Base-by-base conservation (phyloP, 768 basidiomycete genomes). In the Calocybe gangraenosa region DNA sequence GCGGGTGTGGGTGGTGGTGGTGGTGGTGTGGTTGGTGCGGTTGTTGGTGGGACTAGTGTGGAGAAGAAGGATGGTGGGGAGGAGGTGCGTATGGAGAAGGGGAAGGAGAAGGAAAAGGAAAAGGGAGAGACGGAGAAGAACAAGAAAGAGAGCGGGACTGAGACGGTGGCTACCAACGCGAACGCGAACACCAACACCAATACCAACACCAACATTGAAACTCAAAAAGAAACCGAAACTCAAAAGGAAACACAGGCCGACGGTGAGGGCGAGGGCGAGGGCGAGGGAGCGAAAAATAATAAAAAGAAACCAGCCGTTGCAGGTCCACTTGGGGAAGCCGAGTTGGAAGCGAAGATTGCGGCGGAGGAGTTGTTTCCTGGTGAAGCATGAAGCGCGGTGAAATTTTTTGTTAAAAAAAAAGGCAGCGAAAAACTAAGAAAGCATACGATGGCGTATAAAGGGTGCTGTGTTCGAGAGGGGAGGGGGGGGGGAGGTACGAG, bases 291-390 rank as follows among this genome's bases (percentile, higher is more conserved):
- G n/a, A n/a, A n/a, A n/a, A n/a, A n/a, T n/a, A n/a, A n/a, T n/a
- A 41, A 44, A 20, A 49, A 50, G 35, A 39, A 42, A 13, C 37
- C 47, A 11, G 47, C 23, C 6, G 32, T 33, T 34, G 48, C 34
- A 22, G 45, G 42, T 2, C 48, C 48, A 21, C 44, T 47, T 10
- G 48, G 23, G 14, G 48, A 49, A 32, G 48, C 42, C 17, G 51
- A 53, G 37, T 19, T 33, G 11, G 51, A 53, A 39, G 51, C 48
- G n/a, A 43, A 53, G 42, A 43, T 40, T 13, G 48, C 46, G 31
- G 52, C 45, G 8, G 46, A 53, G n/a, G 52, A 44, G 21, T 40
- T 53, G 15, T 42, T 49, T 33, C 45, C 48, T 37, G 42, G 13
- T 19, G 36, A 52, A 18, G 28, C n/a, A n/a, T n/a, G n/a, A n/a